Percentiles rank a stretch among this genome's conserved stretches.
Evolutionary conservation across 2,329 filamentous ascomycete genomes (phyloP).

Genomic region (Phyllosticta citriasiana): DNA sequence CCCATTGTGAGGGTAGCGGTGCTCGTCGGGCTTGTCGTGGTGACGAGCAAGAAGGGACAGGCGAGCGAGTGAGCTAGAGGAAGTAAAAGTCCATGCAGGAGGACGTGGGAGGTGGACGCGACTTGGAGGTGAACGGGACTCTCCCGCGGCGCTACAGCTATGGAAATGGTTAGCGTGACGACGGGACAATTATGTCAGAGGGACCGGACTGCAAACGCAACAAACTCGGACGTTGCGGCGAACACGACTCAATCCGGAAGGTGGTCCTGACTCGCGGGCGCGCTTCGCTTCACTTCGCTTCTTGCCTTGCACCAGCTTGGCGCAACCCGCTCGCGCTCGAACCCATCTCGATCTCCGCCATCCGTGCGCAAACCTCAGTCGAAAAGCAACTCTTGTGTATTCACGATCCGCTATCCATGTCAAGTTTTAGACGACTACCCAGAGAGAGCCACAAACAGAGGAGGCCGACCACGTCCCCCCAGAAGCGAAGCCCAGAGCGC

Average conservation of each 20-base stretch:
- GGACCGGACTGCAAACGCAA: not conserved
- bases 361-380: not conserved
- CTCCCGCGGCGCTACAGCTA: conserved; percentile 5
- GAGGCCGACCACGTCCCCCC: conserved; percentile 1
- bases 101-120: conserved; percentile 1
- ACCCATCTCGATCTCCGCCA: not conserved
- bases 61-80: not conserved
- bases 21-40: conserved; percentile 3
- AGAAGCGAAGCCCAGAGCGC: conserved; percentile 1
- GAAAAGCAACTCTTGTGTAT: conserved; percentile 7
- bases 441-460: conserved; percentile 6
- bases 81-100: conserved; percentile 9
- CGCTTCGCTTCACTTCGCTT: not conserved
- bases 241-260: not conserved
- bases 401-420: conserved; percentile 4
- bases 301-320: no score
- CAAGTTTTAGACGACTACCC: conserved; percentile 1
- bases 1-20: conserved; percentile 25
- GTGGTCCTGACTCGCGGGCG: not conserved
- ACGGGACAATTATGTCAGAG: conserved; percentile 9
- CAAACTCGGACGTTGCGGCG: conserved; percentile 1
- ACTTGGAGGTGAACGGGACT: conserved; percentile 4
- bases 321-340: no score
- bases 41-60: conserved; percentile 3
- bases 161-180: not conserved